Conservation (phyloP, 192 early-diverging fungal genomes). For the Entrophospora sp. region DNA sequence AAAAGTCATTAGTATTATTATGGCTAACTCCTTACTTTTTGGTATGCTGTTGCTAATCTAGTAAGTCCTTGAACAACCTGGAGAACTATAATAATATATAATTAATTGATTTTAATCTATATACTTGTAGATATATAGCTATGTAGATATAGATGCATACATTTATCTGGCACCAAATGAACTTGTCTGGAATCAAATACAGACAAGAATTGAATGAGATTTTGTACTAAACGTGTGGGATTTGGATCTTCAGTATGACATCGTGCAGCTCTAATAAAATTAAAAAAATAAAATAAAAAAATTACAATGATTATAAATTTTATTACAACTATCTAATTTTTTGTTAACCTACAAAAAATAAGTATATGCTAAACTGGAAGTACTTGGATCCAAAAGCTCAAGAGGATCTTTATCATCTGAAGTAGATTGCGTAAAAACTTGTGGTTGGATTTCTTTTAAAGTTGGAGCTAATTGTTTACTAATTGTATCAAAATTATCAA, state of each 20-base stretch:
- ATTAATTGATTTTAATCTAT: too few species aligned
- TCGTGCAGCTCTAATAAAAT: slow-evolving; percentile 9
- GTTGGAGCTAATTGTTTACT: neutral
- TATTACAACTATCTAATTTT: too few species aligned
- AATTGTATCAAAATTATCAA: too few species aligned
- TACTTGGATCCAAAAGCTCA: neutral
- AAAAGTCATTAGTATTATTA: too few species aligned
- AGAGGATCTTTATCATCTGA: slow-evolving; percentile 14
- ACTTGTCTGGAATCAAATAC: slow-evolving; percentile 6
- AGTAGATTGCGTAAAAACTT: neutral
- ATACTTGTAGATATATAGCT: neutral
- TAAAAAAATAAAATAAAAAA: too few species aligned
- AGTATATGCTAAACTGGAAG: neutral
- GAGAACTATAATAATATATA: too few species aligned
- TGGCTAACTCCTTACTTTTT: slow-evolving; percentile 10
- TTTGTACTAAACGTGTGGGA: neutral
- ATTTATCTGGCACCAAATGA: slow-evolving; percentile 5
- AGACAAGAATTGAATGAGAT: neutral
- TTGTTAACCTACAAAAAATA: slow-evolving; percentile 18
- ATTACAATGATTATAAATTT: too few species aligned
- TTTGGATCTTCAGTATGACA: slow-evolving; percentile 8
- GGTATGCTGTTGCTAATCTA: slow-evolving; percentile 3
- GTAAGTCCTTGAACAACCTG: slow-evolving; percentile 10
- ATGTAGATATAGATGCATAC: neutral
- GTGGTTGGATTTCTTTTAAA: neutral